These are phyloP conservation scores for Silene uniflora DNA, from an alignment of 148 eudicot species.

Conservation along the genomic window DNA sequence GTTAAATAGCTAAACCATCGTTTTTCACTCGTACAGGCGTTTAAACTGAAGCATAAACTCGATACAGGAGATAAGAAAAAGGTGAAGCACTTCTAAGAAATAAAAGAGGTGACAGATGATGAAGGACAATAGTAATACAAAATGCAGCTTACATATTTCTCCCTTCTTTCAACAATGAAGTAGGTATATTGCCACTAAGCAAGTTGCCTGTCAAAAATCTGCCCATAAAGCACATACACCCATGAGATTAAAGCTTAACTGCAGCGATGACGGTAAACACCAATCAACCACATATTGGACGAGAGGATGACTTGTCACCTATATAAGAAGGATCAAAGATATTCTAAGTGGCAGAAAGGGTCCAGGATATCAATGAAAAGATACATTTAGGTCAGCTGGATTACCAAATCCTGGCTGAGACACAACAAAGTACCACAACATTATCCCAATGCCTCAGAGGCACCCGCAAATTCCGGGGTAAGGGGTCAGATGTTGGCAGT, in stretches of 20 bases:
- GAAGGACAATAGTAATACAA: conserved; percentile 3
- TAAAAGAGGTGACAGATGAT: background rate
- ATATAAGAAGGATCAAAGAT: background rate
- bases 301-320: background rate
- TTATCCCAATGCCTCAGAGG: background rate
- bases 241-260: background rate
- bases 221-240: conserved; percentile 8
- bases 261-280: background rate
- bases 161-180: conserved; percentile 57
- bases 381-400: background rate
- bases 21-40: background rate
- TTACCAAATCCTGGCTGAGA: background rate
- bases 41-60: background rate
- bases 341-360: background rate
- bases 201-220: conserved; percentile 65
- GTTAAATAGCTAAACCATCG: background rate
- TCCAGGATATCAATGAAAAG: background rate
- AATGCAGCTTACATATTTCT: conserved; percentile 47
- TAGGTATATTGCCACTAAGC: conserved; percentile 60
- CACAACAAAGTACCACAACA: background rate
- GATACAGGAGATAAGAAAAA: background rate
- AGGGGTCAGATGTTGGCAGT: background rate
- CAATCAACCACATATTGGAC: background rate
- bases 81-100: background rate
- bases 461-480: background rate